phyloP scores from a whole-genome alignment of 176 grass and related monocot species.

The Thalia dealbata region DNA sequence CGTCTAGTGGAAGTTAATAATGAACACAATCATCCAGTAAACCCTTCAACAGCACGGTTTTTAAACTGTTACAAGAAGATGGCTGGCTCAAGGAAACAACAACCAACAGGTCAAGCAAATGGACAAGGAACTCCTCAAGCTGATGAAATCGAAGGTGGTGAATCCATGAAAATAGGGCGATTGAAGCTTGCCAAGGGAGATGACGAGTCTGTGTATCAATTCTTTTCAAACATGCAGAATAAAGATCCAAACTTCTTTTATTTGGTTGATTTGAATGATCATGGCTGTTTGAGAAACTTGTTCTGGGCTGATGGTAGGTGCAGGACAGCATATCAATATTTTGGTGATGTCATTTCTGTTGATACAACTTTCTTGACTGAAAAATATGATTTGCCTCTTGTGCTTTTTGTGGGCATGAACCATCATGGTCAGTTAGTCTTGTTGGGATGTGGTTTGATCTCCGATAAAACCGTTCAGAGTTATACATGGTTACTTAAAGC shows the following conservation, averaged over 20 bases:
- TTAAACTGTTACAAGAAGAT: constrained; percentile 15
- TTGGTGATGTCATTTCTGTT: constrained; percentile 18
- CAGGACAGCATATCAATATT: constrained; percentile 17
- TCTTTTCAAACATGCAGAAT: constrained; percentile 18
- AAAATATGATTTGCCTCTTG: constrained; percentile 26
- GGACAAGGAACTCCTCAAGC: not conserved
- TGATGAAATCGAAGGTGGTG: not conserved
- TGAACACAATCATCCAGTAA: constrained; percentile 18
- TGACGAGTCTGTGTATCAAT: constrained; percentile 17
- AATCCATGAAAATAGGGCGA: constrained; percentile 6
- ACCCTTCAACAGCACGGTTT: constrained; percentile 17
- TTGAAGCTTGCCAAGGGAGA: constrained; percentile 20
- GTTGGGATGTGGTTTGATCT: constrained; percentile 19
- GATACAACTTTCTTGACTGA: constrained; percentile 21
- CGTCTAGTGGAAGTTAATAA: constrained; percentile 13
- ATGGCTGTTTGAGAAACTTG: constrained; percentile 16
- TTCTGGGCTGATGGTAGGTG: constrained; percentile 24
- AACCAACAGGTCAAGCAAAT: not conserved
- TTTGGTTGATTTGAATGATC: constrained; percentile 16
- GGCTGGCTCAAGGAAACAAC: constrained; percentile 2
- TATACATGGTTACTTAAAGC: constrained; percentile 22
- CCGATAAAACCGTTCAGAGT: not conserved
- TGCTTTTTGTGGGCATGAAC: constrained; percentile 14
- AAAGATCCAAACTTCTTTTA: constrained; percentile 23
- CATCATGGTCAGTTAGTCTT: constrained; percentile 26